Evolutionary conservation across 805 yeast species (phyloP), one percentile per base, ranked within the genome.

Genomic region (Yarrowia phangngaensis): DNA sequence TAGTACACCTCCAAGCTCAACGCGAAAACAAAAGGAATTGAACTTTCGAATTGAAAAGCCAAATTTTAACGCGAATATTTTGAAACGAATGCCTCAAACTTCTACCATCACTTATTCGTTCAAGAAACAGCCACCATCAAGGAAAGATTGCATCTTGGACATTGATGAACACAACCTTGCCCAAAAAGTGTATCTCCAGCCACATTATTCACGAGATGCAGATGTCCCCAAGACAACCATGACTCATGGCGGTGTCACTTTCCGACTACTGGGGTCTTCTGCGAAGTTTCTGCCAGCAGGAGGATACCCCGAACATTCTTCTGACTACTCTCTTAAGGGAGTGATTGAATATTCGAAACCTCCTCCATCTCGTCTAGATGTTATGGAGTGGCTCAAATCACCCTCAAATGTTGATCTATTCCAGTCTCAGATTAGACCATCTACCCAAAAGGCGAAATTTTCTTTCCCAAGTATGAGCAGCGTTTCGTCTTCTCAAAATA

Each of bases 201-300:
- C 48, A 11, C 48, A 41, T 13, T 41, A 45, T 11, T 23, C 32
- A 12, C 38, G 24, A n/a, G 80, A 87, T 0, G 71, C 67, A 1
- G 89, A 85, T 56, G 65, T 74, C 6, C 80, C 76, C 2, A 57
- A 62, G 5, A 62, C 64, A 8, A 80, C 90, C 0, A 74, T 82
- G 49, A 63, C 75, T 0, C 80, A 78, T 63, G 89, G 89, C 1
- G 89, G 88, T 5, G 77, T 72, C 24, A 67, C 41, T 52, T 73
- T 23, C 59, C 64, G 13, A 56, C 61, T 2, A 57, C 66, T 15
- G 45, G 58, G 9, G 55, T 64, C 36, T 15, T 56, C 40, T 61
- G 56, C 3, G 9, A 45, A 12, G 13, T n/a, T n/a, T 28, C 50
- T 8, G 35, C 28, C 27, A 27, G 3, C 27, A 3, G n/a, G n/a